Percentiles rank a stretch among this genome's conserved stretches.
phyloP scores from a whole-genome alignment of 352 stramenopile species.

The Phytophthora colocasiae region DNA sequence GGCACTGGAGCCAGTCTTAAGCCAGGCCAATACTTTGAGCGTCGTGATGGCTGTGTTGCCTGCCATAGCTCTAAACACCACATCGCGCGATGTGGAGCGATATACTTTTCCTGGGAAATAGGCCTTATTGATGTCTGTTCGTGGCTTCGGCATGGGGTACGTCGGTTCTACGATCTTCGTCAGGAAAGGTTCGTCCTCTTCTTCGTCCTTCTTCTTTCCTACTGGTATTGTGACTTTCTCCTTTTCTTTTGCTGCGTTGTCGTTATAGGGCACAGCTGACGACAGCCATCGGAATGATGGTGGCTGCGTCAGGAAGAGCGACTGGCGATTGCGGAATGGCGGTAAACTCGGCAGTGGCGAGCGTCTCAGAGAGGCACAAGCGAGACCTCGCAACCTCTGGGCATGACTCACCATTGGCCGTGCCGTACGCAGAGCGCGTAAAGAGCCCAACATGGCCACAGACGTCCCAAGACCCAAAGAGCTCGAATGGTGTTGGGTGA shows the following conservation, averaged over 20 bases:
- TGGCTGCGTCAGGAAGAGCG: conserved; percentile 10
- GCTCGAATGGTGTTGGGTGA: conserved; percentile 22
- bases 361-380: conserved; percentile 10
- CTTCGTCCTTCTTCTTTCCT: background rate
- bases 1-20: conserved; percentile 94
- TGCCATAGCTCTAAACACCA: conserved; percentile 90
- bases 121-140: conserved; percentile 85
- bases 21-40: conserved; percentile 72
- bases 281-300: conserved; percentile 30
- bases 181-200: conserved; percentile 39
- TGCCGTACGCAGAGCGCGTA: conserved; percentile 25
- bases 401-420: conserved; percentile 8
- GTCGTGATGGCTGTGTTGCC: conserved; percentile 96
- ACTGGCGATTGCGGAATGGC: conserved; percentile 9
- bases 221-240: background rate
- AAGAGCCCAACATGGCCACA: conserved; percentile 33
- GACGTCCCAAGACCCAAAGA: background rate
- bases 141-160: conserved; percentile 57
- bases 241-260: background rate
- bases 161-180: conserved; percentile 51
- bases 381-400: conserved; percentile 13
- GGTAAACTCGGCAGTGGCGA: conserved; percentile 10
- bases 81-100: conserved; percentile 76
- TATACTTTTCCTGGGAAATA: conserved; percentile 88
- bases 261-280: conserved; percentile 9